phyloP scores from a whole-genome alignment of 1,139 yeast genomes.

The Suhomyces anneliseae region DNA sequence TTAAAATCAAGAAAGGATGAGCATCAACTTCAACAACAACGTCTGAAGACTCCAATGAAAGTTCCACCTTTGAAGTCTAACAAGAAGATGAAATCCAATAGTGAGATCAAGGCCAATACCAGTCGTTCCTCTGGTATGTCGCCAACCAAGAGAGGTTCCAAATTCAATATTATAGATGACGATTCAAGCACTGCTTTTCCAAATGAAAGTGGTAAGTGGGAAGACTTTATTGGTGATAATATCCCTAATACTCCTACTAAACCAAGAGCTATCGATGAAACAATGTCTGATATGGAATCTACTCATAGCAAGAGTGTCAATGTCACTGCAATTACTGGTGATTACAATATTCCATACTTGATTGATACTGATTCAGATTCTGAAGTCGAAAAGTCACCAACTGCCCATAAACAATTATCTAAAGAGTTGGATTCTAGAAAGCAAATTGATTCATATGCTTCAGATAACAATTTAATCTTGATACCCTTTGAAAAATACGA shows the following conservation, averaged over 20 bases:
- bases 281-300: conserved; percentile 22
- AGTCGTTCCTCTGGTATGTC: conserved; percentile 23
- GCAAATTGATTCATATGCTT: conserved; percentile 50
- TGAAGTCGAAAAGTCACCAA: conserved; percentile 16
- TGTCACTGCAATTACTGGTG: conserved; percentile 16
- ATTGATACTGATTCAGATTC: conserved; percentile 38
- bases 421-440: conserved; percentile 26
- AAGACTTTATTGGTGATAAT: conserved; percentile 39
- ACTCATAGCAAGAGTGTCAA: conserved; percentile 15
- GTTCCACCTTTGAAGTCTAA: conserved; percentile 16
- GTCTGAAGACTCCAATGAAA: conserved; percentile 15
- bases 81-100: conserved; percentile 23
- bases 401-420: conserved; percentile 17
- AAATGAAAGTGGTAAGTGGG: conserved; percentile 40
- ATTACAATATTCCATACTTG: conserved; percentile 27
- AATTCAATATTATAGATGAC: conserved; percentile 31
- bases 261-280: conserved; percentile 15
- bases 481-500: conserved; percentile 50
- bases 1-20: conserved; percentile 41
- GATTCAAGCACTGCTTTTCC: conserved; percentile 10
- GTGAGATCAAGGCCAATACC: conserved; percentile 15
- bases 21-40: conserved; percentile 8
- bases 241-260: conserved; percentile 25
- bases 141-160: conserved; percentile 40
- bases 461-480: conserved; percentile 49